These are phyloP conservation scores for Apiospora koreana DNA, from an alignment of 2,329 filamentous ascomycete genomes.

Conservation along the genomic window DNA sequence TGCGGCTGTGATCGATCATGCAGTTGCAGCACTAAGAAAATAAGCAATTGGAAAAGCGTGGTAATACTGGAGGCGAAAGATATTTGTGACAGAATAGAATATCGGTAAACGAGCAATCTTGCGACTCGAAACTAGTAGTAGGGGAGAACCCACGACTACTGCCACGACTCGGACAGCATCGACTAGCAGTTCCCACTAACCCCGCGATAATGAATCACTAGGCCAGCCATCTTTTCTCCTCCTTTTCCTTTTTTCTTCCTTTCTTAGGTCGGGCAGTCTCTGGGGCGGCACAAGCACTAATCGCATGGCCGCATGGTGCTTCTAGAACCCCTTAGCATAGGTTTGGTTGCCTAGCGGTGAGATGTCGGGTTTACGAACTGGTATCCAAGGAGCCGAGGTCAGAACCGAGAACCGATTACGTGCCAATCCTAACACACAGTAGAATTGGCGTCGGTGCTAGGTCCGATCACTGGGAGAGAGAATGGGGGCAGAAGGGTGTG, in stretches of 20 bases:
- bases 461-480: no score
- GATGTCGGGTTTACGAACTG: not conserved
- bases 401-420: not conserved
- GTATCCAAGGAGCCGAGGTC: not conserved
- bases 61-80: not conserved
- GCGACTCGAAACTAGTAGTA: not conserved
- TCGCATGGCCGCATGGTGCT: not conserved
- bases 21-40: not conserved
- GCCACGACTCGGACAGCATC: no score
- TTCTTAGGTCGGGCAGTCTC: not conserved
- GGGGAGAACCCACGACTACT: no score
- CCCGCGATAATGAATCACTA: constrained; percentile 5
- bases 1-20: not conserved
- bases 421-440: no score
- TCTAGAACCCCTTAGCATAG: not conserved
- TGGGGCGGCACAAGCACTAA: not conserved
- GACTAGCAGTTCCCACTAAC: not conserved
- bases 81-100: not conserved
- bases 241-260: not conserved
- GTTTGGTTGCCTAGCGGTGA: not conserved
- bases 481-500: not conserved
- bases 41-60: not conserved
- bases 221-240: not conserved
- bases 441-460: no score
- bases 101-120: not conserved